Evolutionary conservation across 208 protist genomes (phyloP).

Genomic region (Giardia muris): DNA sequence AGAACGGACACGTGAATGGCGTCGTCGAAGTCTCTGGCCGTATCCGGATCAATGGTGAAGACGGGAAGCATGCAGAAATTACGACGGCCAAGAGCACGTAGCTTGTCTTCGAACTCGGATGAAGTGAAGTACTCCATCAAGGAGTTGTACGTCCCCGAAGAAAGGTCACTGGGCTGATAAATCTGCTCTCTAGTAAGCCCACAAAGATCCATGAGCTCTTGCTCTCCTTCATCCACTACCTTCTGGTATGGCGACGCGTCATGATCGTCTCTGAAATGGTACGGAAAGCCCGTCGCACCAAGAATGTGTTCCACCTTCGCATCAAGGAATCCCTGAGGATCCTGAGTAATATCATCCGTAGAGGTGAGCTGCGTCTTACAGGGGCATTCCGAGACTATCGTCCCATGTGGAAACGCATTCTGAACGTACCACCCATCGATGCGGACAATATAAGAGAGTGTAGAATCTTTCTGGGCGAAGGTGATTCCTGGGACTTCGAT

Average conservation of each 20-base stretch:
- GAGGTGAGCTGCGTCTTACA: neutral
- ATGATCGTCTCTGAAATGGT: neutral
- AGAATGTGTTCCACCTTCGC: neutral
- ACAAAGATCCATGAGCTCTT: neutral
- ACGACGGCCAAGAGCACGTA: neutral
- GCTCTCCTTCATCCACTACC: neutral
- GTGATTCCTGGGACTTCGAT: neutral
- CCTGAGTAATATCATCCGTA: no score
- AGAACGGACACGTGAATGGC: neutral
- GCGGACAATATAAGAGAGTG: neutral
- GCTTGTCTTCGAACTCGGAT: neutral
- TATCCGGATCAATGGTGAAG: constrained; percentile 30
- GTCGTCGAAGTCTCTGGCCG: constrained; percentile 35
- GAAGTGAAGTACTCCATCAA: neutral
- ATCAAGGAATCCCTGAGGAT: no score
- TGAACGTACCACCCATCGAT: neutral
- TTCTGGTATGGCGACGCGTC: neutral
- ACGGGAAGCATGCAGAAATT: neutral
- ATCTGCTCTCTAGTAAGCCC: neutral
- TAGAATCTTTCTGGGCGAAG: neutral
- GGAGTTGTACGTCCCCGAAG: neutral
- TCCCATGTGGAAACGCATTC: neutral
- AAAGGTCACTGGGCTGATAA: neutral
- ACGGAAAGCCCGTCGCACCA: neutral
- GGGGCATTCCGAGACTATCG: neutral